phyloP scores from a whole-genome alignment of 805 yeast genomes.

The Peterozyma xylosa region DNA sequence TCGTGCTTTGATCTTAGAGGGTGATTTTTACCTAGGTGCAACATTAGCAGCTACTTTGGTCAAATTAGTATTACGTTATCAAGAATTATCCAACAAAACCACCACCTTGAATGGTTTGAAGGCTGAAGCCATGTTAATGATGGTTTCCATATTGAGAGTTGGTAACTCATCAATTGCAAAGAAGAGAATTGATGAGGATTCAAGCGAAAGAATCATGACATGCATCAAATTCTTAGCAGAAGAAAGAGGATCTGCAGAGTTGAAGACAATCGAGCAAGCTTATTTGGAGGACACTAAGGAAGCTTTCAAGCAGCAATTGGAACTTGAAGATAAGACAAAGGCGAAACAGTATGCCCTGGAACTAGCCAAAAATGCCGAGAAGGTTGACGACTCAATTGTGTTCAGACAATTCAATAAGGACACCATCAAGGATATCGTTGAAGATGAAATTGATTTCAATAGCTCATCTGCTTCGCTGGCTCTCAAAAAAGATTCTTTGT shows the following conservation, averaged over 20 bases:
- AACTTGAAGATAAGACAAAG: constrained; percentile 48
- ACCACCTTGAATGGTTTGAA: constrained; percentile 71
- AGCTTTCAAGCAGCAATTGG: constrained; percentile 72
- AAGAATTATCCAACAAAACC: constrained; percentile 41
- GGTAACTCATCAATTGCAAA: constrained; percentile 68
- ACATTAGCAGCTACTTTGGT: constrained; percentile 84
- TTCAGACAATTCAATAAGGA: constrained; percentile 72
- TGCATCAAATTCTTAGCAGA: constrained; percentile 76
- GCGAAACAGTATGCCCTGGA: constrained; percentile 49
- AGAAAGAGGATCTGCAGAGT: constrained; percentile 43
- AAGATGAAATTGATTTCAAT: constrained; percentile 47
- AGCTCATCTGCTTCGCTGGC: constrained; percentile 41
- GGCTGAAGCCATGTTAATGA: constrained; percentile 89
- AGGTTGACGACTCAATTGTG: constrained; percentile 67
- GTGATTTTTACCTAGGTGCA: constrained; percentile 87
- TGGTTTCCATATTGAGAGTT: constrained; percentile 86
- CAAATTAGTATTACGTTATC: constrained; percentile 75
- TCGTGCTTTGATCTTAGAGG: constrained; percentile 73
- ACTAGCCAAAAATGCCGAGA: constrained; percentile 57
- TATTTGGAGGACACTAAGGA: constrained; percentile 83
- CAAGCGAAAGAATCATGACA: constrained; percentile 88
- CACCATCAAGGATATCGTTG: constrained; percentile 35
- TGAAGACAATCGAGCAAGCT: constrained; percentile 43
- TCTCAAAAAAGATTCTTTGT: constrained; percentile 46
- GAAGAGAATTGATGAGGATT: constrained; percentile 88